phyloP scores from a whole-genome alignment of 1,284 basidiomycete species.

The Apiotrichum montevideense region DNA sequence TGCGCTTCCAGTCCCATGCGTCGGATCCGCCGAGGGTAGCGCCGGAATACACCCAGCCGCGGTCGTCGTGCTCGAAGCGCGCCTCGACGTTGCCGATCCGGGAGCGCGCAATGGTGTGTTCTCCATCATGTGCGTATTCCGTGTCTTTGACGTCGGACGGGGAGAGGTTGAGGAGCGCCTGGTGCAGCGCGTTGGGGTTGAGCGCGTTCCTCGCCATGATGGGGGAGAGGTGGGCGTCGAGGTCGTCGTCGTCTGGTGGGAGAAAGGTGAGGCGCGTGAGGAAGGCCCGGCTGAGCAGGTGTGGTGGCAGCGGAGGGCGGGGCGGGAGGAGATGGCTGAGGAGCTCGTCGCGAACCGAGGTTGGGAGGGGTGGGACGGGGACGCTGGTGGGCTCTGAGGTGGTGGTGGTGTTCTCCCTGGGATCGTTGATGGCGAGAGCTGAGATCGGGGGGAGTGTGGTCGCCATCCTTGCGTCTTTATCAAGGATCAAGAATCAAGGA shows the following conservation, averaged over 20 bases:
- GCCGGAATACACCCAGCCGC: constrained; percentile 36
- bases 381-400: neutral
- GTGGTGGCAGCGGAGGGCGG: constrained; percentile 28
- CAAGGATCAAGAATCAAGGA: too few relatives aligned
- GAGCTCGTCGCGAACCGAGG: constrained; percentile 25
- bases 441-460: too few relatives aligned
- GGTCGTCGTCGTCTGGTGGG: constrained; percentile 28
- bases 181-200: constrained; percentile 9
- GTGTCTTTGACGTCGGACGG: constrained; percentile 1
- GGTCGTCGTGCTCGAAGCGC: constrained; percentile 15
- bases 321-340: constrained; percentile 42
- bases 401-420: neutral
- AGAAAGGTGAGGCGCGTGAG: constrained; percentile 39
- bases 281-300: constrained; percentile 29
- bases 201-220: constrained; percentile 4
- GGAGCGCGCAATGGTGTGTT: constrained; percentile 10
- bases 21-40: constrained; percentile 2
- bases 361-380: constrained; percentile 19
- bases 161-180: constrained; percentile 1
- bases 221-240: constrained; percentile 39
- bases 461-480: too few relatives aligned
- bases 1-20: constrained; percentile 4
- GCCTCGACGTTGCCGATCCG: constrained; percentile 8
- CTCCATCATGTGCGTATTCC: constrained; percentile 18
- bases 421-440: too few relatives aligned